These are phyloP conservation scores for Cystobasidium onofrii DNA, from an alignment of 768 basidiomycete species.

Conservation along the genomic window DNA sequence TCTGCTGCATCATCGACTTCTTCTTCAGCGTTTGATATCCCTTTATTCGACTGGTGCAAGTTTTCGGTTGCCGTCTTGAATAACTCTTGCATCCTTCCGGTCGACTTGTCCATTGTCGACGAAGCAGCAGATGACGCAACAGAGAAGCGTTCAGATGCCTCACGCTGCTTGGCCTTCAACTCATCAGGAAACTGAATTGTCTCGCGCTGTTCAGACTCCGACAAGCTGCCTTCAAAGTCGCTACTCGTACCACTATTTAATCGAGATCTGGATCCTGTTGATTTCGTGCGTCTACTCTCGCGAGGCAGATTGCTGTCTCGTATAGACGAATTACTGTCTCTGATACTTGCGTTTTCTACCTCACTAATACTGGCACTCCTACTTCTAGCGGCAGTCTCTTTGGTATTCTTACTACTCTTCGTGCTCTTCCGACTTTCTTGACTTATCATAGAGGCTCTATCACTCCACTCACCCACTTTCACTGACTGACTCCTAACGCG, in stretches of 20 bases:
- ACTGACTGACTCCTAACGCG: slow-evolving; percentile 20
- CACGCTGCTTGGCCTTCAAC: background rate
- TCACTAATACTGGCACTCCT: background rate
- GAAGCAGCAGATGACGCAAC: background rate
- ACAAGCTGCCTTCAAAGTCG: background rate
- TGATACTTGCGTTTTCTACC: background rate
- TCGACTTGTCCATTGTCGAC: background rate
- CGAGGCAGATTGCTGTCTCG: background rate
- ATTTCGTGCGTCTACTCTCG: background rate
- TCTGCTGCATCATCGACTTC: background rate
- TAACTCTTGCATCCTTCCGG: background rate
- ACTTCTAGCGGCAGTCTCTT: background rate
- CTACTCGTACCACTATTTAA: background rate
- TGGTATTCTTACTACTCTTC: background rate
- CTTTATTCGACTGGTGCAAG: background rate
- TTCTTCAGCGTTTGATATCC: background rate
- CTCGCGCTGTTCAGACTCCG: background rate
- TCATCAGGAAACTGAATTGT: background rate
- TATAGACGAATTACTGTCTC: background rate
- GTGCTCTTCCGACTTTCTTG: background rate
- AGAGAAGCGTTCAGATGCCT: background rate
- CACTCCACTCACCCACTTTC: slow-evolving; percentile 18
- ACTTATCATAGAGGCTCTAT: background rate
- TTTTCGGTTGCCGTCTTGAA: background rate
- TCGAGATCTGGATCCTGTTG: background rate